A percentile compares a stretch with the other conserved stretches of the same genome.
phyloP scores from a whole-genome alignment of 2,329 filamentous ascomycete genomes.

The Ophiognomonia clavigignenti-juglandacearum region DNA sequence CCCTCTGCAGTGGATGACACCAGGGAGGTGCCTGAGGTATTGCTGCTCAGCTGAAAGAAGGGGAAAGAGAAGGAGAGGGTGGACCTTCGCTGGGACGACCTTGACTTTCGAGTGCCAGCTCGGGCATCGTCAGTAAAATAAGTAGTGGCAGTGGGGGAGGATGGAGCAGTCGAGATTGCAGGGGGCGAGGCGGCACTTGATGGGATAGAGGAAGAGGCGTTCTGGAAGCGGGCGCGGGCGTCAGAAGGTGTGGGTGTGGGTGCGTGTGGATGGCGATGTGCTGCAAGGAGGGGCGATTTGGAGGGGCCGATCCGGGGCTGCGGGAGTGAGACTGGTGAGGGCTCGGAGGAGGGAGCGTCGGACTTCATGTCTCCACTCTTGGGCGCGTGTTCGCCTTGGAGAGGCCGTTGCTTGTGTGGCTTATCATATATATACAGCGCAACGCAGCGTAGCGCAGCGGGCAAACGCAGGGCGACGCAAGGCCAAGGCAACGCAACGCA shows the following conservation, averaged over 20 bases:
- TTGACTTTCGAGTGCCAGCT: constrained; percentile 19
- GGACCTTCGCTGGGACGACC: constrained; percentile 20
- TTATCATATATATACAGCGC: constrained; percentile 15
- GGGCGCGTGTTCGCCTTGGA: constrained; percentile 17
- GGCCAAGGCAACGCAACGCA: constrained; percentile 2
- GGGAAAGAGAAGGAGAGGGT: constrained; percentile 45
- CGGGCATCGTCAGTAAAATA: constrained; percentile 9
- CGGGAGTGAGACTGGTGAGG: not conserved
- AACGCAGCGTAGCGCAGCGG: constrained; percentile 3
- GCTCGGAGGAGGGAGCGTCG: constrained; percentile 9
- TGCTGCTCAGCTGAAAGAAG: constrained; percentile 41
- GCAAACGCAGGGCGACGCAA: not conserved
- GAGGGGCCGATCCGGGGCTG: constrained; percentile 5
- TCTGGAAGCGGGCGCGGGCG: constrained; percentile 3
- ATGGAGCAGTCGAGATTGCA: constrained; percentile 18
- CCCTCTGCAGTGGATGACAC: constrained; percentile 52
- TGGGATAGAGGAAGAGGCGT: constrained; percentile 6
- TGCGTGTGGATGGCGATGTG: constrained; percentile 13
- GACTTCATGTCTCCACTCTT: constrained; percentile 18
- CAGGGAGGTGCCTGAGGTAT: constrained; percentile 48
- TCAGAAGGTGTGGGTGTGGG: not conserved
- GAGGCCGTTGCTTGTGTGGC: constrained; percentile 15
- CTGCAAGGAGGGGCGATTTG: not conserved
- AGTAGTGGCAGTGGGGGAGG: constrained; percentile 20
- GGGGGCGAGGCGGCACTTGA: constrained; percentile 10